Conservation (phyloP, 345 rosid genomes). For the Pistacia atlantica region DNA sequence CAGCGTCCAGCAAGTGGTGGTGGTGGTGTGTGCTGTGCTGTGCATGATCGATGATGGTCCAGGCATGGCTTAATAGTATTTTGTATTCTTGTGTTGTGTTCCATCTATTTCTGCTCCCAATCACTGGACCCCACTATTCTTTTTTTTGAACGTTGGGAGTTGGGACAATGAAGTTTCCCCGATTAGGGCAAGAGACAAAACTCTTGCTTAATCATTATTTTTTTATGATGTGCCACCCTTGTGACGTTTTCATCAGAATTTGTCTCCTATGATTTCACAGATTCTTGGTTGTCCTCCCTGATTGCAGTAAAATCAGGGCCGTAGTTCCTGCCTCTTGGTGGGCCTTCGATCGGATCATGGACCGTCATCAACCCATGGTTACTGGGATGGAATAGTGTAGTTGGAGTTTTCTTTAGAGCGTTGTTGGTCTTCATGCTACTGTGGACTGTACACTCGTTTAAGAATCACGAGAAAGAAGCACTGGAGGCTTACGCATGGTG, state of each 20-base stretch:
- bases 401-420: background rate
- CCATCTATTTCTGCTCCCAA: background rate
- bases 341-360: no score
- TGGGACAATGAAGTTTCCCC: conserved; percentile 12
- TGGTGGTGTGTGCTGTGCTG: conserved; percentile 14
- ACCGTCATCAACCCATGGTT: background rate
- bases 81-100: conserved; percentile 11
- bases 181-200: conserved; percentile 15
- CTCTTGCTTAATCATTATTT: background rate
- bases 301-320: conserved; percentile 1
- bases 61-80: conserved; percentile 40
- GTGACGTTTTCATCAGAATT: no score
- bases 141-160: conserved; percentile 36
- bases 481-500: background rate
- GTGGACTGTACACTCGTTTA: background rate
- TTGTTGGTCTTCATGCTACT: no score
- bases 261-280: background rate
- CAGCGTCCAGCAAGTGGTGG: conserved; percentile 13
- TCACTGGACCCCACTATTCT: conserved; percentile 18
- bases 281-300: background rate
- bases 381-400: background rate
- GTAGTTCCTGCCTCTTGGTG: background rate
- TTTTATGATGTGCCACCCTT: no score
- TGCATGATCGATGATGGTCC: conserved; percentile 38
- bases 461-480: background rate